Evolutionary conservation across 2,329 filamentous ascomycete species (phyloP), one percentile per base, ranked within the genome.

Genomic region (Fusarium continuum): DNA sequence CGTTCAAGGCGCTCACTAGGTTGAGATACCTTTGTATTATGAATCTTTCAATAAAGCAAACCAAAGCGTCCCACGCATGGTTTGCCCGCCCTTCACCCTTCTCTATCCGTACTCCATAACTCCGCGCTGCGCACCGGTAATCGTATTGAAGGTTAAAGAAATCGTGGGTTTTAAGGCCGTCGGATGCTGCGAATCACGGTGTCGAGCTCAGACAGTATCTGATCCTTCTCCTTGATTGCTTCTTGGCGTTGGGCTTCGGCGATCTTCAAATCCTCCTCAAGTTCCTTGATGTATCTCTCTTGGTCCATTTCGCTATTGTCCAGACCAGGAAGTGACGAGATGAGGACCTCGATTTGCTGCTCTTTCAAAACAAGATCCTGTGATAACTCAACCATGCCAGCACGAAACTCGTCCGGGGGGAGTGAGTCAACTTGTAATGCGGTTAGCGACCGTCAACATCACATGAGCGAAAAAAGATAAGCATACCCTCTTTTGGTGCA

Each of bases 301-400:
- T 96, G 92, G 70, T 93, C 89, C 61, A 85, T 82, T 74, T 94
- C 90, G 70, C 89, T 94, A 61, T 88, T 91, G 38, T 92, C 89
- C 19, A 95, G 79, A 0, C 92, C 92, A 0, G 92, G 92, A 3
- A 96, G 81, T 19, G 84, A 85, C 14, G 88, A 89, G 55, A 94
- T 91, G 41, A 95, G 79, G 38, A 86, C 82, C 74, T 95, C 91
- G 61, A 95, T 92, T 78, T 94, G 90, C 77, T 93, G 91, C 70
- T 93, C 89, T 71, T 93, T 92, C 55, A 91, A 75, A 55, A 94
- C 88, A 22, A 95, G 80, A 73, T 94, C 91, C 61, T 86, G 85
- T 31, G 91, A 90, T 48, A 95, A 81, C 74, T 94, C 91, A 58
- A 87, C 81, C 72, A 92, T 84, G 40, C 88, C 86, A 4, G 85